Base-by-base conservation (phyloP, 306 rosid genomes). In the Acacia crassicarpa region DNA sequence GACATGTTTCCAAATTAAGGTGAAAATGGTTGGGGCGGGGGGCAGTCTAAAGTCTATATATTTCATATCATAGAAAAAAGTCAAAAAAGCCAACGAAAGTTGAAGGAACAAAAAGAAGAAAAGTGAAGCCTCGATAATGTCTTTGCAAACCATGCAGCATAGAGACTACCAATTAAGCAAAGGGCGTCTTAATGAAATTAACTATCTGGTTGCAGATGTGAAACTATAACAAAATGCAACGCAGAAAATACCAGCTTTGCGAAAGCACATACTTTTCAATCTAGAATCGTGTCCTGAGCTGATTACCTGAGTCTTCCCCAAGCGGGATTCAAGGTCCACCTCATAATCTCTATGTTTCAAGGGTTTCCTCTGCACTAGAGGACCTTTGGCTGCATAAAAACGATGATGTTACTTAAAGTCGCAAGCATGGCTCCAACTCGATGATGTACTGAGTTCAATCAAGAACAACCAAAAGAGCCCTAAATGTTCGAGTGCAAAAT, bases 321-420 rank as follows among this genome's bases (percentile, higher is more conserved):
- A 88, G 83, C 94, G 92, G 40, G 99, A 96, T 75, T 93, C 91
- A 8, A 96, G 99, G 92, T 96, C 94, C 11, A 96, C 99, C 86
- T 92, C 98, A 80, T 88, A 96, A 89, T 96, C 99, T 84, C 99
- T 89, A 74, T 94, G 98, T 83, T 96, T 96, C 89, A 96, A 85
- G 68, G 99, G 98, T 83, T 96, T 91, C 89, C 98, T 90, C 82
- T 92, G 98, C 74, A 90, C 97, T 0, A 80, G 90, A 80, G 98
- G 98, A 58, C 97, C 98, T 86, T 92, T 93, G 0, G 86, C 94
- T 96, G 87, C 80, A 86, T 8, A 11, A 71, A 76, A 51, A 77
- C n/a, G 11, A 81, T 13, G 4, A 53, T 72, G 38, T 51, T 25
- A 80, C 77, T 80, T 67, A 77, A 66, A 61, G 45, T n/a, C 38